Evolutionary conservation across 805 yeast species (phyloP), one percentile per base, ranked within the genome.

Genomic region (Cyberlindnera euphorbiiphila): DNA sequence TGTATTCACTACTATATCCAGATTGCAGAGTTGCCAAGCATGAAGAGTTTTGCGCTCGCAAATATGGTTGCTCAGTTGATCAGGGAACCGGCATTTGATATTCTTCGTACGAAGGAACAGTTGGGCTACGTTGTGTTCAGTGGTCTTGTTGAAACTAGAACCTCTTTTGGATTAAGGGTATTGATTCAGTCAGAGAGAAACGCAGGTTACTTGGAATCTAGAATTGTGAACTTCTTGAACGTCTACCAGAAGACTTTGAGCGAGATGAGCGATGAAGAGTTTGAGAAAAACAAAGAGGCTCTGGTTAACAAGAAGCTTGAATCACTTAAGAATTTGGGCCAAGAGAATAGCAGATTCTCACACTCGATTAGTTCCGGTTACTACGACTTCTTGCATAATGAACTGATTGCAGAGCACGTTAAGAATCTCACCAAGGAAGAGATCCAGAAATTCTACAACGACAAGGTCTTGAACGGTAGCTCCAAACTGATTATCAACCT

Each of bases 71-170:
- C 83, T 0, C 91, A 85, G 44, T 72, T 88, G 45, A 66, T 83
- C 34, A 77, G 74, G 48, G 97, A 91, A 57, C 97, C 96, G 5
- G 84, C 91, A 41, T 93, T 91, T 62, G 81, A 86, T 54, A 84
- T 84, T 45, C 70, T 91, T 41, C 75, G 98, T 61, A 91, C 98
- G 6, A 82, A 86, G 51, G 98, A 91, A 63, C 98, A 93, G 60
- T 70, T 91, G 22, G 98, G 98, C 2, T 91, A 91, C 54, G 88
- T 91, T 45, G 98, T 91, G 0, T 87, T 86, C 56, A 78, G 93
- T 29, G 85, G 94, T 0, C 64, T 73, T 18, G 67, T 82, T 43
- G 70, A 71, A 43, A 74, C 85, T 4, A 74, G 94, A 54, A 81
- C 93, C 16, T 74, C 82, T 6, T 70, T 76, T 56, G 89, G 91